A percentile compares a stretch with the other conserved stretches of the same genome.
Evolutionary conservation across 208 protist genomes (phyloP).

Genomic region (Leishmania lainsoni): DNA sequence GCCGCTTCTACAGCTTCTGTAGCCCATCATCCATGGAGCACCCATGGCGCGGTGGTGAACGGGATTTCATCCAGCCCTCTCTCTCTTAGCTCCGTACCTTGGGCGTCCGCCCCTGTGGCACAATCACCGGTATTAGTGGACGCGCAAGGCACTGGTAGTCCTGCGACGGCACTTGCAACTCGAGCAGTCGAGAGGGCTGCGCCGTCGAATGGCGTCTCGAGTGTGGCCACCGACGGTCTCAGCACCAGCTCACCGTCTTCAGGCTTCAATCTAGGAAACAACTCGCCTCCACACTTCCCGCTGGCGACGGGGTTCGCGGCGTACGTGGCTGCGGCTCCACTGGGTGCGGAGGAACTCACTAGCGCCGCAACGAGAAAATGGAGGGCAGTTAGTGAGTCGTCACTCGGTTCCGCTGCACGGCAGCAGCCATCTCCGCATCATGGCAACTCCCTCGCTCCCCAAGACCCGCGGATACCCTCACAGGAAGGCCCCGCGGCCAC

Average conservation of each 20-base stretch:
- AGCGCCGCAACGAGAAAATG: background rate
- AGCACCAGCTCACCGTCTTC: background rate
- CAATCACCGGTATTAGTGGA: background rate
- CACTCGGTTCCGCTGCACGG: background rate
- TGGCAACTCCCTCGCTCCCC: background rate
- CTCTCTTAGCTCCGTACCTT: background rate
- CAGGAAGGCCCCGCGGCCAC: background rate
- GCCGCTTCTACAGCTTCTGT: background rate
- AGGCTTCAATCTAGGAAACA: background rate
- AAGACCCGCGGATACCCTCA: background rate
- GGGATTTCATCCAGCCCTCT: background rate
- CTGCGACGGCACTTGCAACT: background rate
- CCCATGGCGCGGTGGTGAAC: background rate
- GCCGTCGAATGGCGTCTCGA: conserved; percentile 3
- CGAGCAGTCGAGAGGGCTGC: background rate
- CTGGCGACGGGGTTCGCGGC: background rate
- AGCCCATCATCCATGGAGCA: background rate
- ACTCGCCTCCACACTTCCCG: background rate
- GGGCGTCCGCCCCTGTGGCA: background rate
- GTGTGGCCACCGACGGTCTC: conserved; percentile 7
- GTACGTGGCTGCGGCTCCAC: background rate
- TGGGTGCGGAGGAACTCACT: background rate
- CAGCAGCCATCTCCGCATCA: background rate
- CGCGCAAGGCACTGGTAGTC: background rate
- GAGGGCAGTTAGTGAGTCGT: background rate